phyloP scores from a whole-genome alignment of 345 rosid species.

The Camelina hispida region DNA sequence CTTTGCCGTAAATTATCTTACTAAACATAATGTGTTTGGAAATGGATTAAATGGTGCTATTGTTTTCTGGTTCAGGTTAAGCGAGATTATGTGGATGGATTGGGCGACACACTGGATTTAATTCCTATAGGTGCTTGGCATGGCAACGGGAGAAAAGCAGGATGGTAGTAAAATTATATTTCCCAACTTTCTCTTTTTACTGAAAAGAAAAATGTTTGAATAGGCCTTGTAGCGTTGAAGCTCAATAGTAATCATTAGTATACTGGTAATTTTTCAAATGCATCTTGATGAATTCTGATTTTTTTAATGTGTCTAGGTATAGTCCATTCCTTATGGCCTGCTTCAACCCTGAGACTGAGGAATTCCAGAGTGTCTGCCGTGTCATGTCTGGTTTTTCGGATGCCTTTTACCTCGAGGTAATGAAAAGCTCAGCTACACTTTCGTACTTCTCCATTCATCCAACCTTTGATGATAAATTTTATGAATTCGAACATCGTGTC shows the following conservation, averaged over 20 bases:
- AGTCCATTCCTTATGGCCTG: conserved; percentile 98
- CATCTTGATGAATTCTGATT: conserved; percentile 5
- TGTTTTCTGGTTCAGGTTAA: conserved; percentile 62
- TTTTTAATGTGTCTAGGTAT: conserved; percentile 54
- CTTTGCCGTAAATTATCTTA: conserved; percentile 8
- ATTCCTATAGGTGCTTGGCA: conserved; percentile 97
- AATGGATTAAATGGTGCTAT: conserved; percentile 21
- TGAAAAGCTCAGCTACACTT: background rate
- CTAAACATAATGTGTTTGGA: background rate
- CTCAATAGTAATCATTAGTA: background rate
- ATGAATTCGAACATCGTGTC: background rate
- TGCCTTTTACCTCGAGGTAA: conserved; percentile 83
- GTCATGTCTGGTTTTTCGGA: conserved; percentile 95
- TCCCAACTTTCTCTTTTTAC: background rate
- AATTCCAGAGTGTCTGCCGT: conserved; percentile 82
- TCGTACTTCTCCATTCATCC: background rate
- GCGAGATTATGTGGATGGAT: conserved; percentile 84
- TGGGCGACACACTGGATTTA: conserved; percentile 84
- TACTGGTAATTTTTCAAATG: background rate
- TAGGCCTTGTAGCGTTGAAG: conserved; percentile 1
- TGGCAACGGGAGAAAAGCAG: conserved; percentile 93
- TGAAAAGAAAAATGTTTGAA: conserved; percentile 1
- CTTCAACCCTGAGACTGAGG: conserved; percentile 78
- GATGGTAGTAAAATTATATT: conserved; percentile 61
- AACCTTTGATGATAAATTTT: background rate